Base-by-base conservation (phyloP, 306 rosid species). In the Begonia loranthoides region DNA sequence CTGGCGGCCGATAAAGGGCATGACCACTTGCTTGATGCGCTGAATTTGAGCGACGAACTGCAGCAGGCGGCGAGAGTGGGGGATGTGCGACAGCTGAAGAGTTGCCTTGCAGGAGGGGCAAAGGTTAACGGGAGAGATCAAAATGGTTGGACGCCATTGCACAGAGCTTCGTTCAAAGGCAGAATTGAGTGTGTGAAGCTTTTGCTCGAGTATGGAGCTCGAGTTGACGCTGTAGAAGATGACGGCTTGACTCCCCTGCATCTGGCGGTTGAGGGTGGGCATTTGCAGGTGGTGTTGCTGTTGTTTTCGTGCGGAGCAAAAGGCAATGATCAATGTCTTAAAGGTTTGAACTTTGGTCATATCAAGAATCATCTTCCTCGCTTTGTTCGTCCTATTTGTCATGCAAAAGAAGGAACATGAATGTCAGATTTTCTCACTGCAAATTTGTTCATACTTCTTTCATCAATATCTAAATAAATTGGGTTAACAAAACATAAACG, bases 131-230 rank as follows among this genome's bases (percentile, higher is more conserved):
- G 67, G 9, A 82, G 59, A 57, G 97, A 90, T 46, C 92, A 82
- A 70, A 78, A 82, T 36, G 94, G 97, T 17, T 90, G 97, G 97
- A 85, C 76, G 3, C 73, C 97, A 5, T 44, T 90, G 33, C 95
- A 90, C 51, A 73, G 95, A 69, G 97, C 95, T 4, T 79, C 97
- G 0, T 85, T 90, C 57, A 90, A 90, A 61, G 97, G 95, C 1
- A 24, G 81, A 49, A 51, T 76, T 0, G 86, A 80, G 64, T 76
- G 90, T 14, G 80, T 77, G 15, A 75, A 81, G 75, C 59, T 71
- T 3, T 51, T 90, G 74, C 67, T 85, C 1, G 77, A 67, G 56
- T 73, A 74, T 5, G 92, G 87, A 13, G 97, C 94, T 5, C 72
- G 53, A 15, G 79, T 81, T 8, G 87, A 90, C 9, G 60, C 45